These are phyloP conservation scores for Pseudotulostoma volvatum DNA, from an alignment of 495 filamentous ascomycete genomes.

Conservation along the genomic window DNA sequence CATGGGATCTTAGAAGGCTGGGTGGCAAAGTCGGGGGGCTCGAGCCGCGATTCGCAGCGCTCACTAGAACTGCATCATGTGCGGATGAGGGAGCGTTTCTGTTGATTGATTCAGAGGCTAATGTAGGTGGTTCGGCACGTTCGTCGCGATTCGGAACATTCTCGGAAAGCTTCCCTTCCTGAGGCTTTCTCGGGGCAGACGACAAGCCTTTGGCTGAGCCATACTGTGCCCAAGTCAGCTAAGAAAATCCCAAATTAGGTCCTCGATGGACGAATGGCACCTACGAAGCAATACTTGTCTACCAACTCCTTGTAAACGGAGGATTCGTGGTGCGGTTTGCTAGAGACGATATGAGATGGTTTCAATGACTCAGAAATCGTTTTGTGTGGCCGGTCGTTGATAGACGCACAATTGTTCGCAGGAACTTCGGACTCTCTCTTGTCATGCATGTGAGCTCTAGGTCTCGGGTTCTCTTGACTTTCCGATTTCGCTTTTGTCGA, in stretches of 20 bases:
- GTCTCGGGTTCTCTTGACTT: constrained; percentile 1
- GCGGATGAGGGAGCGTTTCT: constrained; percentile 6
- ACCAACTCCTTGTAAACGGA: constrained; percentile 84
- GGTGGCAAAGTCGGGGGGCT: constrained; percentile 16
- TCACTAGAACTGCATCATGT: constrained; percentile 9
- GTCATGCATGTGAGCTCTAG: constrained; percentile 3
- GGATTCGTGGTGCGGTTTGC: constrained; percentile 59
- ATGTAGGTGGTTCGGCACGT: no score
- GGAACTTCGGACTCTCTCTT: not conserved
- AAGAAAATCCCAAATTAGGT: no score
- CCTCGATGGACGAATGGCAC: constrained; percentile 23
- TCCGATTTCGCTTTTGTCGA: constrained; percentile 23
- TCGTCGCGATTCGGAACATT: not conserved
- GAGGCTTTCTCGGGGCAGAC: not conserved
- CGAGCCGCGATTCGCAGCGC: constrained; percentile 8
- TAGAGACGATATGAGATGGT: constrained; percentile 33
- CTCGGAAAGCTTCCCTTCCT: constrained; percentile 8
- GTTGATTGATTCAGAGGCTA: no score
- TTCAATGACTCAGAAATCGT: constrained; percentile 11
- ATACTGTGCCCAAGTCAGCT: constrained; percentile 25
- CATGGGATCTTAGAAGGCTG: constrained; percentile 3
- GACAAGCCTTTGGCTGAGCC: constrained; percentile 26
- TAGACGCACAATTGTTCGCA: constrained; percentile 4
- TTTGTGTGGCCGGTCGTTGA: not conserved
- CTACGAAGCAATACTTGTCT: constrained; percentile 97